Evolutionary conservation across 2,329 filamentous ascomycete species (phyloP).

Genomic region (Neonectria magnoliae): DNA sequence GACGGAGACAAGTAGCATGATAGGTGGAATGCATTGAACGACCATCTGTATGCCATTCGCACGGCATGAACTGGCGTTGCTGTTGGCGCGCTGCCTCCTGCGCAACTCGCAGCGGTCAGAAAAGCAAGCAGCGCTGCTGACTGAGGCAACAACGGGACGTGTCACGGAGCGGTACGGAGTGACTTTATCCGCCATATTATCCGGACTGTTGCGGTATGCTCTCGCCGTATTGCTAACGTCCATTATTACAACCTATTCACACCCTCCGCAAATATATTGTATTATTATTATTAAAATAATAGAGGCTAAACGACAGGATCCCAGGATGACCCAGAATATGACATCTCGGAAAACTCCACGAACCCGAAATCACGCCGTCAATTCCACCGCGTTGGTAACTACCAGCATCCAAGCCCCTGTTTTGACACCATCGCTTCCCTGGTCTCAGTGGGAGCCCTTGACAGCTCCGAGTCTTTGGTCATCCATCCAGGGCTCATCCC

Average conservation of each 20-base stretch:
- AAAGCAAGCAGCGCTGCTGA: not conserved
- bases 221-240: constrained; percentile 15
- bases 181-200: not conserved
- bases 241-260: not conserved
- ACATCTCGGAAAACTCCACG: constrained; percentile 11
- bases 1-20: not conserved
- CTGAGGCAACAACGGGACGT: not conserved
- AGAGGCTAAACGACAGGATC: not conserved
- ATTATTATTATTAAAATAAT: constrained; percentile 1
- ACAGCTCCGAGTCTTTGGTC: constrained; percentile 28
- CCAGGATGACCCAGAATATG: constrained; percentile 4
- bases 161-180: not conserved
- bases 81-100: constrained; percentile 4
- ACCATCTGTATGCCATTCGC: not conserved
- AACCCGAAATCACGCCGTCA: constrained; percentile 25
- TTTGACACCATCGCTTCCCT: constrained; percentile 25
- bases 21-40: not conserved
- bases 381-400: constrained; percentile 19
- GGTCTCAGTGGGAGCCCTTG: constrained; percentile 18
- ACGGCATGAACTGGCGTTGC: not conserved
- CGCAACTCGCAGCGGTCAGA: constrained; percentile 7
- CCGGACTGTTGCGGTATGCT: not conserved
- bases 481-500: constrained; percentile 8
- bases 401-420: constrained; percentile 8
- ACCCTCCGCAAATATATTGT: not conserved